Base-by-base conservation (phyloP, 2,329 filamentous ascomycete genomes). In the Oidium heveae region DNA sequence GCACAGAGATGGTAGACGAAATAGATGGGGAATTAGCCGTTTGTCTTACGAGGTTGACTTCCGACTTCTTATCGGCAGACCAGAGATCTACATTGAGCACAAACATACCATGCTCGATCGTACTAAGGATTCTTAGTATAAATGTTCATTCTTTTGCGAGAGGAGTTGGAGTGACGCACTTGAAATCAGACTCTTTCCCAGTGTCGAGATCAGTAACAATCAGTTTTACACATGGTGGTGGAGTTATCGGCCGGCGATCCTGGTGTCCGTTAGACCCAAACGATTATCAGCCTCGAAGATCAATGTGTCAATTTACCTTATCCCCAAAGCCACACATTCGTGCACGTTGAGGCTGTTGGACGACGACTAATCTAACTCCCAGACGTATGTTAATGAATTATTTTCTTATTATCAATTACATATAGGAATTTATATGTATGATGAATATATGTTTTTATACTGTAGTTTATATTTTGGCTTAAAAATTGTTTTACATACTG, bases 291-390 rank as follows among this genome's bases (percentile, higher is more conserved):
- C 24, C 24, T 28, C 6, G 24, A 28, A 28, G 24, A 28, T 28
- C 24, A 28, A 41, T 6, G 4, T 41, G 4, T 4, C 4, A 41
- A 32, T 37, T 55, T 69, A 91, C 86, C 76, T 96, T 98, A 71
- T 98, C 91, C 58, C 91, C 91, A 70, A 96, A 98, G 8, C 91
- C 91, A 70, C 91, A 98, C 91, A 96, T 96, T 58, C 91, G 84
- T 60, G 91, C 91, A 62, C 91, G 80, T 62, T 86, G 75, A 53
- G 91, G 91, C 67, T 96, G 87, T 70, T 98, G 91, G 60, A 85
- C 80, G 57, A 95, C 86, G 60, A 81, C 72, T 53, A 94, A 74
- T 58, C 80, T 83, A 72, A n/a, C 32, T 34, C 13, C 36, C 7
- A 16, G n/a, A 16, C 16, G 44, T 62, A 54, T 62, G 59, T 41